A percentile compares a stretch with the other conserved stretches of the same genome.
phyloP scores from a whole-genome alignment of 2,329 filamentous ascomycete genomes.

The Niveomyces coronatus region DNA sequence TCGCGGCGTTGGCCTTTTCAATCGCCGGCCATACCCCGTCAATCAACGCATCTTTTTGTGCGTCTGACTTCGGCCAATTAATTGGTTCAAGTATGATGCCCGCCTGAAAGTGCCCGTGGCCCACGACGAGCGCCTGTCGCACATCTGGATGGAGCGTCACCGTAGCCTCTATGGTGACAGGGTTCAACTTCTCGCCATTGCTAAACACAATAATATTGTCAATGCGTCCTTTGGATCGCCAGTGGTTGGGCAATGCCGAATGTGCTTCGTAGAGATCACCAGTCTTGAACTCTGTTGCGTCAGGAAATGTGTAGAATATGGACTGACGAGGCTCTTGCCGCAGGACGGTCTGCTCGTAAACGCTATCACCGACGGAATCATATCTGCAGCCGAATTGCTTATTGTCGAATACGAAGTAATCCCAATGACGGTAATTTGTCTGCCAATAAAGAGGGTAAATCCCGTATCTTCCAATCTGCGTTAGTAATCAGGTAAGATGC shows the following conservation, averaged over 20 bases:
- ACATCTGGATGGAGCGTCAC: constrained; percentile 29
- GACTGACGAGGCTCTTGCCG: constrained; percentile 23
- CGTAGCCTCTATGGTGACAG: constrained; percentile 30
- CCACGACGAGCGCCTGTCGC: constrained; percentile 34
- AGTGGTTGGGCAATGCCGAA: constrained; percentile 26
- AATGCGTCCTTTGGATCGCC: constrained; percentile 11
- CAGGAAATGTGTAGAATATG: constrained; percentile 27
- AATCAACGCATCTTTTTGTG: constrained; percentile 21
- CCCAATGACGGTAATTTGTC: constrained; percentile 23
- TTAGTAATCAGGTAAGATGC: background rate
- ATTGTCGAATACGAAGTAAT: constrained; percentile 29
- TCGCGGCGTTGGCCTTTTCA: constrained; percentile 30
- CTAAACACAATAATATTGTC: constrained; percentile 41
- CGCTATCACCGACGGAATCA: constrained; percentile 22
- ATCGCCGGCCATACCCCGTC: constrained; percentile 34
- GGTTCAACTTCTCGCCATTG: constrained; percentile 41
- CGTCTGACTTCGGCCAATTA: constrained; percentile 16
- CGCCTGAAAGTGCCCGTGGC: constrained; percentile 34
- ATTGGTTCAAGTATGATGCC: constrained; percentile 37
- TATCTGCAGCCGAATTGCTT: constrained; percentile 29
- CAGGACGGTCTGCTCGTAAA: constrained; percentile 28
- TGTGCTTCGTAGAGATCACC: constrained; percentile 31
- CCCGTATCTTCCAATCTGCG: constrained; percentile 18
- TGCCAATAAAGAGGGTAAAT: constrained; percentile 25
- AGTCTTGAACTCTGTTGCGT: constrained; percentile 25